Evolutionary conservation across 805 yeast species (phyloP).

Genomic region (Metschnikowia cerradonensis): DNA sequence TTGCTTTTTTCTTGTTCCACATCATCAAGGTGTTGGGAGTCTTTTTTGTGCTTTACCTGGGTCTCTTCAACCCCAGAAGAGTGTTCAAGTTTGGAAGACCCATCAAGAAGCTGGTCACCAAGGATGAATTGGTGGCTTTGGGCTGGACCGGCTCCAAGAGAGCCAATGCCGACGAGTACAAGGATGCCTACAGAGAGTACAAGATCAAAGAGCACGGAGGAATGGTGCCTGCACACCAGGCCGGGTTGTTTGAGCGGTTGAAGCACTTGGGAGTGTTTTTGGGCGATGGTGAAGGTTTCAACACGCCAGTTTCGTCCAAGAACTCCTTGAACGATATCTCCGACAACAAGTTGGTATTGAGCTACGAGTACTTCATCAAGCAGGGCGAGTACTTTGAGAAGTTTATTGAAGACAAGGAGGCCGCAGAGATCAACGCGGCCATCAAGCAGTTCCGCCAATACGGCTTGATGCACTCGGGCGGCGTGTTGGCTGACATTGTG

Average conservation of each 20-base stretch:
- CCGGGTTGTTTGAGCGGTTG: conserved; percentile 62
- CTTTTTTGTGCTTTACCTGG: conserved; percentile 57
- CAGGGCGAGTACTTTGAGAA: conserved; percentile 48
- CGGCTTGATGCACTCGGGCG: conserved; percentile 55
- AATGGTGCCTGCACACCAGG: conserved; percentile 67
- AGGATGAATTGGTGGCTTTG: conserved; percentile 55
- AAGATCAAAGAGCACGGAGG: conserved; percentile 69
- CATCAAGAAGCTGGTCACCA: conserved; percentile 32
- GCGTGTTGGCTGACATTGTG: conserved; percentile 35
- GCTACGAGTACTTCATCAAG: conserved; percentile 52
- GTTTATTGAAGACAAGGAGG: conserved; percentile 33
- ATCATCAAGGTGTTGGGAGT: conserved; percentile 54
- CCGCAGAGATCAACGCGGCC: conserved; percentile 34
- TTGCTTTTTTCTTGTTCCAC: conserved; percentile 71
- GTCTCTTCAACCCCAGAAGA: conserved; percentile 71
- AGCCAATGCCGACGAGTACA: conserved; percentile 66
- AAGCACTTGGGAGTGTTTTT: conserved; percentile 58
- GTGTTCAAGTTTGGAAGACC: conserved; percentile 26
- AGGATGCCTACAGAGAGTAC: conserved; percentile 60
- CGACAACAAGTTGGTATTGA: conserved; percentile 45
- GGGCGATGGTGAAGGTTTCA: conserved; percentile 80
- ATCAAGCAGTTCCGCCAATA: conserved; percentile 64
- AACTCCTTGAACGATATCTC: conserved; percentile 34
- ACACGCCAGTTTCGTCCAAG: conserved; percentile 48
- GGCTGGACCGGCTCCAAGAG: conserved; percentile 97